A percentile compares a stretch with the other conserved stretches of the same genome.
phyloP scores from a whole-genome alignment of 768 basidiomycete genomes.

The Russula abietina region DNA sequence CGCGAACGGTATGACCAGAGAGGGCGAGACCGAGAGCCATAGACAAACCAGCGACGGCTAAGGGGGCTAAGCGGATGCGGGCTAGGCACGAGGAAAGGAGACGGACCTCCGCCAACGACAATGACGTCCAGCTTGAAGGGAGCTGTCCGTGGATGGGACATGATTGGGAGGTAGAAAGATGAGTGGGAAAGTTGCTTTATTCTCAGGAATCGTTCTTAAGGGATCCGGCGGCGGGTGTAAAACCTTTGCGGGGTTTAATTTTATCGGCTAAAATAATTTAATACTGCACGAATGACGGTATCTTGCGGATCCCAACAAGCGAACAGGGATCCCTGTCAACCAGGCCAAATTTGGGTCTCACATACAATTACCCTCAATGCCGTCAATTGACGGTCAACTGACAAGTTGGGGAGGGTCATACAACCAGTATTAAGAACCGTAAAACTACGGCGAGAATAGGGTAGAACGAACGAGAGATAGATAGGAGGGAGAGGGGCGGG shows the following conservation, averaged over 20 bases:
- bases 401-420: no score
- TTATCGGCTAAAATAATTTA: conserved; percentile 22
- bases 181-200: neutral
- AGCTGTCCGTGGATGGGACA: conserved; percentile 8
- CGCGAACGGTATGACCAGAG: conserved; percentile 22
- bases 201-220: conserved; percentile 1
- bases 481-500: neutral
- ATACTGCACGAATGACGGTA: no score
- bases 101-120: conserved; percentile 23
- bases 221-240: neutral
- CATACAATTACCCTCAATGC: no score
- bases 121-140: conserved; percentile 20
- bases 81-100: neutral
- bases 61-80: neutral
- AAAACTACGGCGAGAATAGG: neutral
- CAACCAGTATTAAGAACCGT: no score
- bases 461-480: neutral
- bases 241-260: neutral
- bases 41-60: conserved; percentile 22
- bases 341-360: no score
- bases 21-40: conserved; percentile 22
- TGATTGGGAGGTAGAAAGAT: neutral
- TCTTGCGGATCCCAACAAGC: conserved; percentile 2
- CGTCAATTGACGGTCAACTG: no score
- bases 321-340: neutral